Evolutionary conservation across 139 green algal genomes (phyloP).

Genomic region (Nannochloris sp.): DNA sequence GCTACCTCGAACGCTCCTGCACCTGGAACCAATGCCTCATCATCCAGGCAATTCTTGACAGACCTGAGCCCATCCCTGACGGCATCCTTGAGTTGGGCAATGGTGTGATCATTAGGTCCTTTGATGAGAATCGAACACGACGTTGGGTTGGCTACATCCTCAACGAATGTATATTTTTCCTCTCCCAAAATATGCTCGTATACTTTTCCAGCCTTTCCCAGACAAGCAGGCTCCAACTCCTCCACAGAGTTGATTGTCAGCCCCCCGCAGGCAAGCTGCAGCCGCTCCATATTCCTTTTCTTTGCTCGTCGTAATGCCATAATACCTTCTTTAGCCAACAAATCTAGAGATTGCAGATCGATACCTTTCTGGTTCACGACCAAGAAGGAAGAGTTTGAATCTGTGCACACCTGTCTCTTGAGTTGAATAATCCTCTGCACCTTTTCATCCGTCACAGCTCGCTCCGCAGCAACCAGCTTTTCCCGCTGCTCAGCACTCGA

Average conservation of each 20-base stretch:
- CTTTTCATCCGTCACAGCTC: slow-evolving; percentile 82
- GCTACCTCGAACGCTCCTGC: slow-evolving; percentile 93
- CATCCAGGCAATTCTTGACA: slow-evolving; percentile 94
- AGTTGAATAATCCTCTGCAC: slow-evolving; percentile 90
- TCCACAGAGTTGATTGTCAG: slow-evolving; percentile 52
- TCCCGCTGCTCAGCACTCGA: slow-evolving; percentile 89
- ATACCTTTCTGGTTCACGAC: slow-evolving; percentile 99
- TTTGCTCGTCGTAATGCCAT: slow-evolving; percentile 85
- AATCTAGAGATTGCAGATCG: slow-evolving; percentile 91
- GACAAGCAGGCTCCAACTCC: slow-evolving; percentile 62
- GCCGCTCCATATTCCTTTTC: slow-evolving; percentile 96
- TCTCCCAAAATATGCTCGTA: slow-evolving; percentile 98
- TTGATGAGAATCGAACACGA: slow-evolving; percentile 98
- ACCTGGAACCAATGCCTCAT: slow-evolving; percentile 68
- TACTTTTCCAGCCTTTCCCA: slow-evolving; percentile 72
- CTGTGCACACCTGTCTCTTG: slow-evolving; percentile 71
- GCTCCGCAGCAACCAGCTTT: slow-evolving; percentile 90
- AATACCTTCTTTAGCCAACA: slow-evolving; percentile 92
- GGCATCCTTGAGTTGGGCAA: slow-evolving; percentile 98
- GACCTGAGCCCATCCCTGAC: slow-evolving; percentile 90
- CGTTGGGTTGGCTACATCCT: slow-evolving; percentile 78
- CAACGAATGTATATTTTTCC: slow-evolving; percentile 99
- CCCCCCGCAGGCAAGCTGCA: slow-evolving; percentile 88
- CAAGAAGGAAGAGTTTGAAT: slow-evolving; percentile 76
- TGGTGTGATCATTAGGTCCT: slow-evolving; percentile 92